Base-by-base conservation (phyloP, 169 alveolate genomes). In the Plasmodium coatneyi region DNA sequence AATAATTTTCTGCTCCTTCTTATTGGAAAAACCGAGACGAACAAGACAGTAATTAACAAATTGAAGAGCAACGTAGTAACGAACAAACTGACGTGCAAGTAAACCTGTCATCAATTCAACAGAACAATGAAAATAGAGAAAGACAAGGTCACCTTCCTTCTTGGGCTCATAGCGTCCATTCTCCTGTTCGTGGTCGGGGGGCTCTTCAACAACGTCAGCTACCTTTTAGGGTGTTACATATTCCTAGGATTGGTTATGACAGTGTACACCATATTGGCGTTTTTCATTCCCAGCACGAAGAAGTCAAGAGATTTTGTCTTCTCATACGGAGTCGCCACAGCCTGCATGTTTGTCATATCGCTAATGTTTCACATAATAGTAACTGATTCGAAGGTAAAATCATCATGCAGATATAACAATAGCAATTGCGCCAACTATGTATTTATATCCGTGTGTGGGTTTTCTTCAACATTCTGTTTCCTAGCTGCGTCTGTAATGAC, bases 91-190 rank as follows among this genome's bases (percentile, higher is more conserved):
- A 66, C 2, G 32, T 19, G 74, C 76, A 66, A 66, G 76, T 66
- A 66, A 81, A 30, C 74, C 39, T 32, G n/a, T 54, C 6, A 36
- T 41, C 36, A 54, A 2, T 19, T 25, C 30, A 32, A 30, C 32
- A 22, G 28, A 19, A 46, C 41, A 83, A 83, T 83, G 92, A 49
- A 43, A 71, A 25, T 83, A 30, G 39, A 19, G 19, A 83, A 12
- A 30, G 72, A 83, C n/a, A 41, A 36, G n/a, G 10, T 28, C 16
- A 70, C 92, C 22, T 86, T 52, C 80, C 36, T 86, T 30, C 46
- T 86, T 74, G 93, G 93, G 60, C 5, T 86, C 25, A 25, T 86
- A 22, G 84, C 86, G 66, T 74, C 93, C 14, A n/a, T 72, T 76
- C 79, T 86, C 25, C 43, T 74, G 41, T 86, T 86, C 32, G 84